A percentile compares a stretch with the other conserved stretches of the same genome.
phyloP scores from a whole-genome alignment of 148 eudicot species.

The Rhododendron griersonianum region DNA sequence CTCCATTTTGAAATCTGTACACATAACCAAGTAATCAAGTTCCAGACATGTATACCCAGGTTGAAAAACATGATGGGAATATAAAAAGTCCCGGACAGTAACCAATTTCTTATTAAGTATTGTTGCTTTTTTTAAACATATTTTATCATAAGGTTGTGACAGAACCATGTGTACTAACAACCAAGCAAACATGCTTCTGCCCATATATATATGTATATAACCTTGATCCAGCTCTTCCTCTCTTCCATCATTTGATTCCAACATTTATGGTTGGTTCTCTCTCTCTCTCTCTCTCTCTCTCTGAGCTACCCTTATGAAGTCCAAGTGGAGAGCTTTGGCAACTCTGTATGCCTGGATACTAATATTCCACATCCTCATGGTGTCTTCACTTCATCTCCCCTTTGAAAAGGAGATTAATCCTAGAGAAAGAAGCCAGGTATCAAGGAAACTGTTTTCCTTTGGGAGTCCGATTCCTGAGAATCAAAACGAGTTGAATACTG shows the following conservation, averaged over 20 bases:
- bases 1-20: too few relatives aligned
- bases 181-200: constrained; percentile 15
- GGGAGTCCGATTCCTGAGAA: neutral
- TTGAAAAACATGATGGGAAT: neutral
- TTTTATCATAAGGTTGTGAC: neutral
- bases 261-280: neutral
- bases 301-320: constrained; percentile 8
- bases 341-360: constrained; percentile 14
- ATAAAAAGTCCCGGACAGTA: neutral
- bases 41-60: neutral
- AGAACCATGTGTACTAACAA: constrained; percentile 25
- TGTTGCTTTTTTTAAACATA: neutral
- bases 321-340: constrained; percentile 16
- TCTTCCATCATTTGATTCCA: neutral
- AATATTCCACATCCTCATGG: constrained; percentile 11
- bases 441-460: constrained; percentile 22
- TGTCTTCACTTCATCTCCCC: constrained; percentile 7
- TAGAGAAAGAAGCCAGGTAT: neutral
- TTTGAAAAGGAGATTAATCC: neutral
- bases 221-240: constrained; percentile 1
- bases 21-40: neutral
- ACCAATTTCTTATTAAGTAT: neutral
- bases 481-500: neutral
- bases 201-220: constrained; percentile 3
- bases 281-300: neutral